These are phyloP conservation scores for Coemansia sp. DNA, from an alignment of 192 early-diverging fungal genomes.

Conservation along the genomic window DNA sequence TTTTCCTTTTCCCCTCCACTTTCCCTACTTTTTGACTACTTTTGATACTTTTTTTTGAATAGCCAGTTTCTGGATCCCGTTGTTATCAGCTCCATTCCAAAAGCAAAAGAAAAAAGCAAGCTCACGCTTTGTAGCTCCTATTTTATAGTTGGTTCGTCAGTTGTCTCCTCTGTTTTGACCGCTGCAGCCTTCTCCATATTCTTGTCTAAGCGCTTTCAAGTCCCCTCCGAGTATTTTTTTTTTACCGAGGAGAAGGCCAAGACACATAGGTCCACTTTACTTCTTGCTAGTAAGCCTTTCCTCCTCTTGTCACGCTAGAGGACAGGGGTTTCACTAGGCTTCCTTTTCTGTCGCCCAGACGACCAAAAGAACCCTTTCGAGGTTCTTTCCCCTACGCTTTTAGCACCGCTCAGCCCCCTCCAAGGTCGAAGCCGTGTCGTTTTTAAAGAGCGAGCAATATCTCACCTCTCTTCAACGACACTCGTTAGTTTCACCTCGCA, in stretches of 20 bases:
- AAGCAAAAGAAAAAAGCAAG: neutral
- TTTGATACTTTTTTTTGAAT: constrained; percentile 2
- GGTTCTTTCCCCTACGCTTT: neutral
- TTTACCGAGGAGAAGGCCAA: too few species aligned
- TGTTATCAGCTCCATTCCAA: too few species aligned
- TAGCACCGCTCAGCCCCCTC: constrained; percentile 14
- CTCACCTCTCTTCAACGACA: constrained; percentile 24
- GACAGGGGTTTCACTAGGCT: neutral
- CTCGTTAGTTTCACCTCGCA: constrained; percentile 23
- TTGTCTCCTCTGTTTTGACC: too few species aligned
- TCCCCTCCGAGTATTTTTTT: too few species aligned
- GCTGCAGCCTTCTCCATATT: too few species aligned
- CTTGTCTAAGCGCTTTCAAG: too few species aligned
- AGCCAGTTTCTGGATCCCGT: neutral
- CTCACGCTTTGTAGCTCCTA: too few species aligned
- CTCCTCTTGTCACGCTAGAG: too few species aligned
- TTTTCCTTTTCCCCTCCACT: constrained; percentile 15
- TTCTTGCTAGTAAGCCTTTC: too few species aligned
- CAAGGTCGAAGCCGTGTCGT: constrained; percentile 27
- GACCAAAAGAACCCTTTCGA: neutral
- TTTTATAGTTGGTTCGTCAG: too few species aligned
- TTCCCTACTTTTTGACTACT: constrained; percentile 7
- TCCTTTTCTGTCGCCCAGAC: neutral
- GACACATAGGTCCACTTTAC: too few species aligned
- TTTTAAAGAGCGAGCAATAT: constrained; percentile 25